Conservation (phyloP, 805 yeast genomes). For the Diddensiella transvaalensis region DNA sequence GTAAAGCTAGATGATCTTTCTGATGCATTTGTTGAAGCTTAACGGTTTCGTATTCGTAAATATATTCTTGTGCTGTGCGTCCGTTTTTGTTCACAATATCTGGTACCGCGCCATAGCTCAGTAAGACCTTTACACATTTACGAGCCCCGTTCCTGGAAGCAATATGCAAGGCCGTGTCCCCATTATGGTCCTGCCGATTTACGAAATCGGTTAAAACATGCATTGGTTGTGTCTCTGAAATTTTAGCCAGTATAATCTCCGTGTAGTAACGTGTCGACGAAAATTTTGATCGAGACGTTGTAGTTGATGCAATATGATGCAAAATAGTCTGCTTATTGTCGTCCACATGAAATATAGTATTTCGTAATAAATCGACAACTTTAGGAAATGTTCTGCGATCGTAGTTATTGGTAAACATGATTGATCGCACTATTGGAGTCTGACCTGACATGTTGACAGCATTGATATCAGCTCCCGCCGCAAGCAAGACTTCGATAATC, state of each 20-base stretch:
- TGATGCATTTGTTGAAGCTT: slow-evolving; percentile 17
- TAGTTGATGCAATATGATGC: slow-evolving; percentile 77
- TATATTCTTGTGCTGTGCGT: slow-evolving; percentile 37
- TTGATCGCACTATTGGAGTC: slow-evolving; percentile 81
- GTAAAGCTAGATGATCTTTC: slow-evolving; percentile 12
- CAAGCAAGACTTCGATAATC: slow-evolving; percentile 69
- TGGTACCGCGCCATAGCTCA: slow-evolving; percentile 47
- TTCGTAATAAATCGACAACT: slow-evolving; percentile 69
- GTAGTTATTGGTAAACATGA: slow-evolving; percentile 83
- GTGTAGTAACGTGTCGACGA: slow-evolving; percentile 82
- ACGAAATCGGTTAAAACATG: slow-evolving; percentile 47
- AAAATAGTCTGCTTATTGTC: slow-evolving; percentile 67
- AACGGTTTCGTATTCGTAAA: slow-evolving; percentile 31
- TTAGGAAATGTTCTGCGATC: slow-evolving; percentile 75
- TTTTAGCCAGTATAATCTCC: slow-evolving; percentile 68
- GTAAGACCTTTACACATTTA: slow-evolving; percentile 40
- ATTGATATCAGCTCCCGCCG: slow-evolving; percentile 69
- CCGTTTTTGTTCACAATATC: slow-evolving; percentile 42
- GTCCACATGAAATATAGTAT: slow-evolving; percentile 77
- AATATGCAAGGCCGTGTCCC: slow-evolving; percentile 82
- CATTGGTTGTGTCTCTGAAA: slow-evolving; percentile 60
- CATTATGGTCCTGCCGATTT: slow-evolving; percentile 75
- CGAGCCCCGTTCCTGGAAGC: slow-evolving; percentile 58
- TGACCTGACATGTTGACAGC: slow-evolving; percentile 68
- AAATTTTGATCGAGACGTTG: slow-evolving; percentile 60